Evolutionary conservation across 2,329 filamentous ascomycete genomes (phyloP).

Genomic region (Alternaria postmessia): DNA sequence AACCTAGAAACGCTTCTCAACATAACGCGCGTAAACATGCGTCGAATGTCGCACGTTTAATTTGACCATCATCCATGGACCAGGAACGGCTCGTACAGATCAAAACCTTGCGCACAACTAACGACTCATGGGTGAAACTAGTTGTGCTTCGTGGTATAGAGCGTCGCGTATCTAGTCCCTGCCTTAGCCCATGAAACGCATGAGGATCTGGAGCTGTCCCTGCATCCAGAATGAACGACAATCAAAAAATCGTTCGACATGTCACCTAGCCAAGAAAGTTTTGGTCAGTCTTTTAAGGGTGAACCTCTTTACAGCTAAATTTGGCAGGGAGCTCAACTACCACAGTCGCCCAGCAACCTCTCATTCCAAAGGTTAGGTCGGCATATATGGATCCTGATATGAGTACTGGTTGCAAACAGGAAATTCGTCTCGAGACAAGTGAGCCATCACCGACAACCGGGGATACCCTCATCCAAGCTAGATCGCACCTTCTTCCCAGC

Average conservation of each 20-base stretch:
- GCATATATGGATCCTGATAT: background rate
- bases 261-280: no score
- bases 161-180: background rate
- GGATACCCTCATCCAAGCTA: no score
- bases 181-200: background rate
- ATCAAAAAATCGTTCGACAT: background rate
- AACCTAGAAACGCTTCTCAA: background rate
- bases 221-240: background rate
- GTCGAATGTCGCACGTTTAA: no score
- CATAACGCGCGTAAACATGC: background rate
- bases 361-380: no score
- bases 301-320: background rate
- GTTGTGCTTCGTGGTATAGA: background rate
- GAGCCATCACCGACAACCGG: background rate
- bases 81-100: background rate
- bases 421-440: background rate
- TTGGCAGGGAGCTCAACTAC: background rate
- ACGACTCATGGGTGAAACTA: background rate
- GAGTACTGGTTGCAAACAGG: background rate
- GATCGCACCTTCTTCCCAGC: background rate
- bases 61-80: background rate
- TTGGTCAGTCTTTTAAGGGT: background rate
- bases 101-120: background rate
- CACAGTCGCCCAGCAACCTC: background rate
- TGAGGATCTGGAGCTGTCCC: no score